Percentiles rank a stretch among this genome's conserved stretches.
Evolutionary conservation across 1,139 yeast genomes (phyloP).

Genomic region (Debaryomyces coudertii): DNA sequence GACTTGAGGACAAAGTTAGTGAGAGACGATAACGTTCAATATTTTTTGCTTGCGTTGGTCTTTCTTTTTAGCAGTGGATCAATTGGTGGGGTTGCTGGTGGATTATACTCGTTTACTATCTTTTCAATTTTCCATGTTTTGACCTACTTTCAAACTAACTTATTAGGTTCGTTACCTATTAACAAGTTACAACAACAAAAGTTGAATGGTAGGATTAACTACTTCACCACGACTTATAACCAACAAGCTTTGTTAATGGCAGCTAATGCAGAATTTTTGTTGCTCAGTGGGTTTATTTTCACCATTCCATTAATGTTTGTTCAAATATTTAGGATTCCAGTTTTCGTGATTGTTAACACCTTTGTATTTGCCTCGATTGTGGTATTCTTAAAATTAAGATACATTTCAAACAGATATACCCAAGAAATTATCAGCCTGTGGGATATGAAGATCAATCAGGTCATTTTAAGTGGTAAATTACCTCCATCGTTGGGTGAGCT

Average conservation of each 20-base stretch:
- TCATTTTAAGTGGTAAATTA: constrained; percentile 31
- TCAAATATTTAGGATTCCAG: constrained; percentile 21
- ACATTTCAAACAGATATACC: constrained; percentile 45
- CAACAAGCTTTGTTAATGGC: constrained; percentile 52
- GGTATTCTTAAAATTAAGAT: constrained; percentile 51
- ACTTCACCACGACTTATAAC: constrained; percentile 43
- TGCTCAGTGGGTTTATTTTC: constrained; percentile 25
- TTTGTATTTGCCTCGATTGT: constrained; percentile 32
- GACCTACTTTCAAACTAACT: constrained; percentile 47
- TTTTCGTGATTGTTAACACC: constrained; percentile 18
- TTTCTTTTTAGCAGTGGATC: constrained; percentile 36
- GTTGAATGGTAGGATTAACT: constrained; percentile 29
- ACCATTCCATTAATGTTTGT: constrained; percentile 19
- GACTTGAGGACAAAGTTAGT: constrained; percentile 18
- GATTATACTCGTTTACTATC: constrained; percentile 56
- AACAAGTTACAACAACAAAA: constrained; percentile 24
- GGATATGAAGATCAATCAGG: constrained; percentile 36
- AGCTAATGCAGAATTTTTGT: constrained; percentile 48
- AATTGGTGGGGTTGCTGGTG: constrained; percentile 38
- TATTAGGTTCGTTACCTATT: constrained; percentile 26
- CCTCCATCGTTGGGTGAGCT: constrained; percentile 21
- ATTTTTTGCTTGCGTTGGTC: constrained; percentile 45
- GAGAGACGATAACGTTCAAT: constrained; percentile 56
- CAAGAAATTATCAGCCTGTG: constrained; percentile 41
- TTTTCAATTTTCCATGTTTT: constrained; percentile 60